Percentiles rank a stretch among this genome's conserved stretches.
phyloP scores from a whole-genome alignment of 768 basidiomycete genomes.

The Dentipellis fragilis region DNA sequence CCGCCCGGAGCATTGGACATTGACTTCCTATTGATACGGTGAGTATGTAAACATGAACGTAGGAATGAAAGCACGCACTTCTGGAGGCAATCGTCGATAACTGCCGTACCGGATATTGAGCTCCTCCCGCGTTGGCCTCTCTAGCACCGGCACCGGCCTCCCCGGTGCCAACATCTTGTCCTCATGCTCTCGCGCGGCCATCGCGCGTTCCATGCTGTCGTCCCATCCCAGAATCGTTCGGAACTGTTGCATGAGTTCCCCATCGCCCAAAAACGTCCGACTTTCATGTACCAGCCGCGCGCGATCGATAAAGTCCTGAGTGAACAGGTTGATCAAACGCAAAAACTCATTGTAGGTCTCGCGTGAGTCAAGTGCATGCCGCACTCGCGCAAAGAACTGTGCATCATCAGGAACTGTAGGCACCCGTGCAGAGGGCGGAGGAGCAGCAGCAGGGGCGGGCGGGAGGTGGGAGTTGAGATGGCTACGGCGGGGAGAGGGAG shows the following conservation, averaged over 20 bases:
- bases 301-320: conserved; percentile 87
- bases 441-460: conserved; percentile 3
- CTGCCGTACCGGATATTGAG: conserved; percentile 73
- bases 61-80: conserved; percentile 39
- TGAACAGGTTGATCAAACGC: conserved; percentile 89
- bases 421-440: conserved; percentile 12
- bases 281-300: conserved; percentile 75
- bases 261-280: conserved; percentile 60
- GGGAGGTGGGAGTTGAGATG: neutral
- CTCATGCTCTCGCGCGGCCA: conserved; percentile 19
- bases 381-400: conserved; percentile 90
- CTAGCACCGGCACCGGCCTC: conserved; percentile 19
- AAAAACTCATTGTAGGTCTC: conserved; percentile 91
- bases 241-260: conserved; percentile 74
- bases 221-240: conserved; percentile 85
- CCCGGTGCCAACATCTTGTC: conserved; percentile 14
- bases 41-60: conserved; percentile 1
- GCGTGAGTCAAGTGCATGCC: conserved; percentile 56
- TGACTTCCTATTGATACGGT: conserved; percentile 54
- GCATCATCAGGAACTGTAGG: conserved; percentile 36
- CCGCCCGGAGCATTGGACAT: conserved; percentile 85
- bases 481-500: conserved; percentile 19
- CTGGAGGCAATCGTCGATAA: conserved; percentile 74
- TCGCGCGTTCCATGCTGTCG: conserved; percentile 42
- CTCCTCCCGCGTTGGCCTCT: conserved; percentile 51